These are phyloP conservation scores for Cordia subcordata DNA, from an alignment of 257 asterid species.

Conservation along the genomic window DNA sequence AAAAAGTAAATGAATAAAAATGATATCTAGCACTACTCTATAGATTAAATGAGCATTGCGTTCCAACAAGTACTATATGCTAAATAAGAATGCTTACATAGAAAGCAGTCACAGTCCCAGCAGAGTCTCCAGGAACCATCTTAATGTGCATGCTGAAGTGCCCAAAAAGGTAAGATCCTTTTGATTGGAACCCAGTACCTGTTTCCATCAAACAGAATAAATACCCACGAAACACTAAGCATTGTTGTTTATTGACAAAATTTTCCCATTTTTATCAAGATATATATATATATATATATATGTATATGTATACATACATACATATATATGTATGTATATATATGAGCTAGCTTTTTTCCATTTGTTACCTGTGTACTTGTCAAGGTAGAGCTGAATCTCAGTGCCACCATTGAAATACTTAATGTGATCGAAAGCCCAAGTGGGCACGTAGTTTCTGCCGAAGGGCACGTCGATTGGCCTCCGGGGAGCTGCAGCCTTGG, in stretches of 20 bases:
- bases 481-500: constrained; percentile 39
- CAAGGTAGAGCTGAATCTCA: constrained; percentile 69
- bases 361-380: constrained; percentile 56
- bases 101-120: constrained; percentile 81
- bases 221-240: too few relatives aligned
- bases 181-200: constrained; percentile 78
- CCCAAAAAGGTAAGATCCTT: constrained; percentile 68
- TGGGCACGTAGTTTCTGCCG: constrained; percentile 59
- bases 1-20: too few relatives aligned
- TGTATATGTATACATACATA: too few relatives aligned
- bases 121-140: constrained; percentile 81
- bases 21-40: too few relatives aligned
- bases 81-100: constrained; percentile 33
- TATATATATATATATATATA: too few relatives aligned
- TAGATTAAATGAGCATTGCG: too few relatives aligned
- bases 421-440: constrained; percentile 76
- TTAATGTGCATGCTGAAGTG: constrained; percentile 72
- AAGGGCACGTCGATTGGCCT: constrained; percentile 56
- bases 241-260: too few relatives aligned
- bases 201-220: not conserved
- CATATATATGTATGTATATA: too few relatives aligned
- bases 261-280: too few relatives aligned
- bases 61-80: too few relatives aligned
- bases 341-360: too few relatives aligned
- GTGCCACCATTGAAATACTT: constrained; percentile 58